Evolutionary conservation across 306 rosid genomes (phyloP).

Genomic region (Glycine tomentella): DNA sequence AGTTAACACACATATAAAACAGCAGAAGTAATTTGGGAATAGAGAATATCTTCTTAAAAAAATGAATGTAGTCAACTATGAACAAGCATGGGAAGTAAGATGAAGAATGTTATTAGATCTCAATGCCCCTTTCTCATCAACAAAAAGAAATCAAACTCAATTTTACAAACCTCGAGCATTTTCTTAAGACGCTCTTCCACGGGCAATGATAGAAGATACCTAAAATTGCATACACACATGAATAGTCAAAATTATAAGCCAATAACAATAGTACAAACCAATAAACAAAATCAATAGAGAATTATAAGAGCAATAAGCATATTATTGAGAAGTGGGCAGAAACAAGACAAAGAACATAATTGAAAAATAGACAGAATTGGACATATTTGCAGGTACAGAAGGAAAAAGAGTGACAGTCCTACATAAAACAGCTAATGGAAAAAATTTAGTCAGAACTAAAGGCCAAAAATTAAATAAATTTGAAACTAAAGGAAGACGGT

Average conservation of each 20-base stretch:
- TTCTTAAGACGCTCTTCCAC: slow-evolving; percentile 81
- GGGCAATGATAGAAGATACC: slow-evolving; percentile 72
- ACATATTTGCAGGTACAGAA: not conserved
- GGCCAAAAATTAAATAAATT: slow-evolving; percentile 24
- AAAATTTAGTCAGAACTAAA: slow-evolving; percentile 4
- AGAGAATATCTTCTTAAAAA: slow-evolving; percentile 9
- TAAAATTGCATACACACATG: slow-evolving; percentile 51
- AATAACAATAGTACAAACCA: slow-evolving; percentile 14
- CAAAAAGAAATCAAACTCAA: slow-evolving; percentile 38
- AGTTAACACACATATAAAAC: not conserved
- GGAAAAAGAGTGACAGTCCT: slow-evolving; percentile 5
- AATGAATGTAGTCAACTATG: slow-evolving; percentile 37
- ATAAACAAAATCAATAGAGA: slow-evolving; percentile 21
- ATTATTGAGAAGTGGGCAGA: slow-evolving; percentile 3
- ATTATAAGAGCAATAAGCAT: slow-evolving; percentile 8
- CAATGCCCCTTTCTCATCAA: slow-evolving; percentile 24
- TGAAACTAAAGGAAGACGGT: slow-evolving; percentile 29
- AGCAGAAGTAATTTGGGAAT: slow-evolving; percentile 20
- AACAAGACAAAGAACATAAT: slow-evolving; percentile 4
- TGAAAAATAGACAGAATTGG: not conserved
- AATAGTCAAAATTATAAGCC: slow-evolving; percentile 16
- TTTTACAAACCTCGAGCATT: slow-evolving; percentile 78
- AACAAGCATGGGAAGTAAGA: slow-evolving; percentile 29
- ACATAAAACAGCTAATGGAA: slow-evolving; percentile 38
- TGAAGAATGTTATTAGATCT: slow-evolving; percentile 20